Evolutionary conservation across 495 filamentous ascomycete genomes (phyloP), one percentile per base, ranked within the genome.

Genomic region (Aspergillus kassunensis): DNA sequence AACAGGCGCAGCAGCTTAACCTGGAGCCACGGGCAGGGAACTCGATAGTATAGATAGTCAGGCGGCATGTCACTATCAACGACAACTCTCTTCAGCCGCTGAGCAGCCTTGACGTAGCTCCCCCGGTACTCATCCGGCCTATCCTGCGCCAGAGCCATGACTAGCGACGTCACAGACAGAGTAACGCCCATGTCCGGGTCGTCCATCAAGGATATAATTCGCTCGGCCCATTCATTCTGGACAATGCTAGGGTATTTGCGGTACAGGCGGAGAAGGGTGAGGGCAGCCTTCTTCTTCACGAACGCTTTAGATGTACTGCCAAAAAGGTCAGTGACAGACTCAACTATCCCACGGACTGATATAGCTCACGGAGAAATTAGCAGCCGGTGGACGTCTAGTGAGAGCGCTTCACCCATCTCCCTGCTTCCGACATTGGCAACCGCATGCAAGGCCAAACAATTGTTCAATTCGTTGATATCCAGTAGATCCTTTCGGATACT

Each of bases 201-300:
- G 63, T 99, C 95, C 95, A 99, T 97, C 13, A 99, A 75, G 2
- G 92, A 91, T 65, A 99, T 96, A 60, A 99, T 97, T 37, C 95
- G 78, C 67, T 97, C 95, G 0, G 91, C 87, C 93, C 95, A 99
- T 75, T 97, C 90, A 39, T 87, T 88, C 65, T 96, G 89, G 10
- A 99, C 88, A 59, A 97, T 97, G 47, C 79, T 84, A 0, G 90
- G 88, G 59, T 91, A 85, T 73, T 97, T 99, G 49, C 95, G 87
- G 72, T 96, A 99, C 12, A 99, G 71, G 39, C 95, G 87, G 21
- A 99, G 84, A n/a, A 99, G 75, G 2, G 95, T 99, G 21, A 99
- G 77, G 4, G 95, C 95, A 5, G 95, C 92, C 76, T 99, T 99
- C 77, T 99, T 99, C 76, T 97, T 99, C 24, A 99, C 95, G 49